Percentiles rank a stretch among this genome's conserved stretches.
Evolutionary conservation across 2,329 filamentous ascomycete species (phyloP).

Genomic region (Botrytis paeoniae): DNA sequence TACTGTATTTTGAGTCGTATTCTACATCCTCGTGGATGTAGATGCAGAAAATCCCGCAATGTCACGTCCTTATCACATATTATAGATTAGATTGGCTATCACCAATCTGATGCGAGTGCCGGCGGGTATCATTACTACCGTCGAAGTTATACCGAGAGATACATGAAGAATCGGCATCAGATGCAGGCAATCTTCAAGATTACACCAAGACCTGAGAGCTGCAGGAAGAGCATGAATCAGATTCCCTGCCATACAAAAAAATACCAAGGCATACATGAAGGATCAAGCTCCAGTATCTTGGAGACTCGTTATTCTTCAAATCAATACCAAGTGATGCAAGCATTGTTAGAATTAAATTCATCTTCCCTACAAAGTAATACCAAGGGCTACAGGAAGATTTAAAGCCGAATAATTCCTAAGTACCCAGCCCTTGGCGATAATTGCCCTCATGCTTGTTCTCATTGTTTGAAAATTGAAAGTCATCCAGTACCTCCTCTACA

Average conservation of each 20-base stretch:
- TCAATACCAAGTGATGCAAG: slow-evolving; percentile 5
- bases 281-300: background rate
- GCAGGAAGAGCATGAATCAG: slow-evolving; percentile 3
- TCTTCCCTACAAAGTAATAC: slow-evolving; percentile 4
- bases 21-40: slow-evolving; percentile 9
- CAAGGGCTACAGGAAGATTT: slow-evolving; percentile 1
- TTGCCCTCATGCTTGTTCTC: background rate
- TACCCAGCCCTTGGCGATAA: slow-evolving; percentile 17
- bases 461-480: background rate
- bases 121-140: background rate
- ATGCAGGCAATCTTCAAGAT: background rate
- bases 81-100: slow-evolving; percentile 9
- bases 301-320: background rate
- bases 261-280: slow-evolving; percentile 8
- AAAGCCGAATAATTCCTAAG: slow-evolving; percentile 13
- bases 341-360: background rate
- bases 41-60: slow-evolving; percentile 16
- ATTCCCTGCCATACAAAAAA: background rate
- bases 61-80: slow-evolving; percentile 13
- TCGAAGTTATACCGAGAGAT: slow-evolving; percentile 2
- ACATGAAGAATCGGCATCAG: background rate
- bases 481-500: background rate
- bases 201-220: slow-evolving; percentile 5
- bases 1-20: slow-evolving; percentile 5
- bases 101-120: background rate